These are phyloP conservation scores for Lablab purpureus DNA, from an alignment of 306 rosid genomes.

Conservation along the genomic window DNA sequence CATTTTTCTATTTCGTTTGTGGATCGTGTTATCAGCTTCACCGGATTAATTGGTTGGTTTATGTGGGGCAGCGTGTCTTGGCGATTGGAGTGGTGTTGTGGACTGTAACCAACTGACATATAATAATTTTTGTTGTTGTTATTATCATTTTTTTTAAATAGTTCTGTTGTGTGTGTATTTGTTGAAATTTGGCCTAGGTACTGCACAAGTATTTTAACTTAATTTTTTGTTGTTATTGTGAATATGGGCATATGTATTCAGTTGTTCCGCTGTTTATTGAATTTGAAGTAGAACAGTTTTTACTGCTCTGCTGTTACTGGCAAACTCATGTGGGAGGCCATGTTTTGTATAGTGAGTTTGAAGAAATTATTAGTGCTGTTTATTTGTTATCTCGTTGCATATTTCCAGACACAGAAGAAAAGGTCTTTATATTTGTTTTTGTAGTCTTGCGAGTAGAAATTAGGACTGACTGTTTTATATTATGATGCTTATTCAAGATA, in stretches of 20 bases:
- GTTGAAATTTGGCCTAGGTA: conserved; percentile 21
- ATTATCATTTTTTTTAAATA: background rate
- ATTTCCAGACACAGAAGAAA: background rate
- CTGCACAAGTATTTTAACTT: background rate
- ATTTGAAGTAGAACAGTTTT: background rate
- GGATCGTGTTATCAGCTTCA: background rate
- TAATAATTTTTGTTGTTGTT: background rate
- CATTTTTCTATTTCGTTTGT: background rate
- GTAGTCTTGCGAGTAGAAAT: conserved; percentile 20
- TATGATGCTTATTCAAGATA: conserved; percentile 62
- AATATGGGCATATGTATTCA: background rate
- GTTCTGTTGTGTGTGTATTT: background rate
- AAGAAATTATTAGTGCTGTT: background rate
- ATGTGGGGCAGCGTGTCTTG: background rate
- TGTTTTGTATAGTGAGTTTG: conserved; percentile 34
- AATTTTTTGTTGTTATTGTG: background rate
- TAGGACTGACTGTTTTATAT: conserved; percentile 33
- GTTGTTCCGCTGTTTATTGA: background rate
- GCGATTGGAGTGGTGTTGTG: conserved; percentile 20
- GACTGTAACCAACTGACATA: conserved; percentile 38
- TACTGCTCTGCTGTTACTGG: background rate
- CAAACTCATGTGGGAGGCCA: background rate
- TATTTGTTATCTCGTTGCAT: conserved; percentile 7
- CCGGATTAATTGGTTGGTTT: background rate
- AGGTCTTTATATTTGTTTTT: background rate